Base-by-base conservation (phyloP, 108 stramenopile species). In the Aurantiochytrium sp. region DNA sequence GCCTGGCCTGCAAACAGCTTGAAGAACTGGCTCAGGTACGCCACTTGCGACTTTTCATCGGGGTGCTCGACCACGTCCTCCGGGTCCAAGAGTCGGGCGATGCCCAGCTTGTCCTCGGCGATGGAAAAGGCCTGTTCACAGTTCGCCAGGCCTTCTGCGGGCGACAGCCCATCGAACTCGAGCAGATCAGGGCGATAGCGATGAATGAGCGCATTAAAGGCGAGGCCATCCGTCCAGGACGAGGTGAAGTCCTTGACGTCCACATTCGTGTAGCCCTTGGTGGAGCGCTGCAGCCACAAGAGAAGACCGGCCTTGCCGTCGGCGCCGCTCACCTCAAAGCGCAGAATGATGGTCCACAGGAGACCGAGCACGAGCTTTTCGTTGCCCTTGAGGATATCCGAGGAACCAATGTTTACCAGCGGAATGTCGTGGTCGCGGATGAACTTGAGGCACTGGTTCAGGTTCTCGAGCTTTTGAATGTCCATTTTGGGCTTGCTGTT, bases 281-380 rank as follows among this genome's bases (percentile, higher is more conserved):
- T 89, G 19, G 72, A 83, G 49, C 89, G 89, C 60, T 89, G 72
- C 59, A 73, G 73, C 91, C 91, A 91, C 44, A 91, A 89, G n/a
- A 91, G 72, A 49, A 91, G 88, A 21, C 91, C 91, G 28, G 89
- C 88, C 89, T 91, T 91, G 35, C 91, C 91, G 60, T 91, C 89
- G 49, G 89, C 91, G 25, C 76, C 76, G 51, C 23, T 42, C 44
- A 91, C 89, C 88, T 88, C 91, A 89, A 91, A 91, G 59, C 91
- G 91, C 44, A 91, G 89, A 29, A 91, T 91, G 72, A 91, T 91
- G 59, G 91, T 91, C 89, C 88, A 91, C 35, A 91, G 89, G 45
- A 91, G 76, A 19, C 91, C 91, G 42, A 91, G 76, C 4, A 91
- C 60, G n/a, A 91, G 91, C 55, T 76, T 83, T 10, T 73, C 58